Evolutionary conservation across 2,329 filamentous ascomycete species (phyloP).

Genomic region (Fusarium irregulare): DNA sequence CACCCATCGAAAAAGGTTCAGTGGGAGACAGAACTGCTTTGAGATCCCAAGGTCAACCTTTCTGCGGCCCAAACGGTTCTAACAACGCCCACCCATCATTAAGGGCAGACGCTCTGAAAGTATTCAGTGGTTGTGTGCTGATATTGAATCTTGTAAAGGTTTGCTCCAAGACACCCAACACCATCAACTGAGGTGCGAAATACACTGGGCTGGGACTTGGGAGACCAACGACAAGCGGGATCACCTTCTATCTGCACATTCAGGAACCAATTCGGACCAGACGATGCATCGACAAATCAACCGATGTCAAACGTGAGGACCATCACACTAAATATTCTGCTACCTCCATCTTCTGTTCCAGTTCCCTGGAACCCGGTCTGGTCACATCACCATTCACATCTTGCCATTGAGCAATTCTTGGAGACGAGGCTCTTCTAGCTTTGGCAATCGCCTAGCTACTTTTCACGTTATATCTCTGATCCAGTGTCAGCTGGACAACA

Average conservation of each 20-base stretch:
- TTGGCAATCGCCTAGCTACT: not conserved
- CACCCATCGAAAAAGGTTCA: constrained; percentile 26
- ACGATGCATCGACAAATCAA: constrained; percentile 43
- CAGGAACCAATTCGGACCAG: constrained; percentile 33
- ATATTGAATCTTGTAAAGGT: constrained; percentile 20
- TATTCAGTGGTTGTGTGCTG: constrained; percentile 32
- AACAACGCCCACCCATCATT: constrained; percentile 22
- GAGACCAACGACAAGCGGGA: constrained; percentile 27
- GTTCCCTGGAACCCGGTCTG: constrained; percentile 20
- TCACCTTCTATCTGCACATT: constrained; percentile 31
- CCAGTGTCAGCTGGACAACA: constrained; percentile 38
- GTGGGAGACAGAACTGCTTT: constrained; percentile 30
- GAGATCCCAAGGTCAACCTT: constrained; percentile 25
- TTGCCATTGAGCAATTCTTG: constrained; percentile 5
- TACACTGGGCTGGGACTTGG: constrained; percentile 24
- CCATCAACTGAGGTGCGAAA: constrained; percentile 13
- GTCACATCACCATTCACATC: constrained; percentile 17
- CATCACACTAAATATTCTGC: constrained; percentile 35
- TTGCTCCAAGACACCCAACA: constrained; percentile 22
- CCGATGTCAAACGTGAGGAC: constrained; percentile 40
- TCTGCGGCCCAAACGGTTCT: constrained; percentile 31
- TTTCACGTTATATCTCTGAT: constrained; percentile 5
- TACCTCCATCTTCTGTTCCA: constrained; percentile 22
- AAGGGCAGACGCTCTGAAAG: constrained; percentile 23
- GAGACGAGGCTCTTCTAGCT: constrained; percentile 5